Evolutionary conservation across 2,329 filamentous ascomycete genomes (phyloP).

Genomic region (Emmonsia crescens): DNA sequence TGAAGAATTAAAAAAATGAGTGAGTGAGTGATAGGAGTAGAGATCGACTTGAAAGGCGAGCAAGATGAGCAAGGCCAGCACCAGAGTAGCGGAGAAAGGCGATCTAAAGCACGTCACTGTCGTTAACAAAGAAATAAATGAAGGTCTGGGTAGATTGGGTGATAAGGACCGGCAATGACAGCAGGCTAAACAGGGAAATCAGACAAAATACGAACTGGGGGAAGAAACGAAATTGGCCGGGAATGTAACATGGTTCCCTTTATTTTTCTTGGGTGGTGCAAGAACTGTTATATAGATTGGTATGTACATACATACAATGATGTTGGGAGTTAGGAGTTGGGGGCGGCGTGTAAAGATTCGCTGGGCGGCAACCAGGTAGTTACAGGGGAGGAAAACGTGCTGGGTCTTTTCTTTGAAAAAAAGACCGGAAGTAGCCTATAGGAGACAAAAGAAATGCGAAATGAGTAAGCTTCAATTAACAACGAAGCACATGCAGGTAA

Average conservation of each 20-base stretch:
- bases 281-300: neutral
- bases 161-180: neutral
- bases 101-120: neutral
- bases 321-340: neutral
- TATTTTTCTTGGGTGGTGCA: neutral
- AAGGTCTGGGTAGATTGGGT: neutral
- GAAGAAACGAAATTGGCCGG: neutral
- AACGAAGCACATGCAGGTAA: neutral
- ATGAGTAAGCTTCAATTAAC: neutral
- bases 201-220: neutral
- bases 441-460: neutral
- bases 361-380: neutral
- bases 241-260: neutral
- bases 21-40: neutral
- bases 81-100: neutral
- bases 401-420: neutral
- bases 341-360: neutral
- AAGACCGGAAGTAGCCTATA: neutral
- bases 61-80: neutral
- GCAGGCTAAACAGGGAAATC: neutral
- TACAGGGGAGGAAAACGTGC: neutral
- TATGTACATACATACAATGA: too few species aligned
- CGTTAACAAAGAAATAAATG: neutral
- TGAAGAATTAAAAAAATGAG: neutral
- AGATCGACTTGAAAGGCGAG: neutral